Evolutionary conservation across 164 flowering plant genomes (phyloP), one percentile per base, ranked within the genome.

Genomic region (Sedum album): DNA sequence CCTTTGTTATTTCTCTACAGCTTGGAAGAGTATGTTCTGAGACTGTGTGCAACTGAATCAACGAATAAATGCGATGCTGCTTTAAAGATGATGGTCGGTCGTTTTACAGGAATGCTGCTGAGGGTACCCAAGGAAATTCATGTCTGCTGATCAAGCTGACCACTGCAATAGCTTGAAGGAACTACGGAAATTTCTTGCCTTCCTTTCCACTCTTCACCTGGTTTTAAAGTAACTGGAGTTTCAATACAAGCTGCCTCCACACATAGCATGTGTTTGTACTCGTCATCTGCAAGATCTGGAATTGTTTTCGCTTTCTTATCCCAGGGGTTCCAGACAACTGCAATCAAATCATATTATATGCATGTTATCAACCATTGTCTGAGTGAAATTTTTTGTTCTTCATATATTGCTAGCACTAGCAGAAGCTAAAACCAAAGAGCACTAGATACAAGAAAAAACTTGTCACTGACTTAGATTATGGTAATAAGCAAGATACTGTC

Each of bases 311-410:
- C 73, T 70, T 71, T 79, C 75, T 77, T 79, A 41, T 79, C 82
- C 82, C 82, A 79, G 14, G 82, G 82, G 67, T 79, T 79, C 82
- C 82, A 79, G 11, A 79, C 78, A 31, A 75, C 82, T 79, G 71
- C 15, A 60, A 23, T 33, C 62, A 57, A 26, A 25, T 57, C 62
- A 30, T 26, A 28, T 26, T 26, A 11, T 14, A 57, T 26, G 23
- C 28, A 53, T 57, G 62, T 57, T 57, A 57, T 26, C 28, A 57
- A 26, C 11, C 1, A 41, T 41, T 11, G 17, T 44, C 18, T 13
- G 57, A n/a, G 57, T 21, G 18, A 13, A 1, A 39, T 44, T 44
- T 44, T 4, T 44, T 44, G 48, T 44, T 44, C 48, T 44, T 35
- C 15, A 44, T 18, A 17, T 14, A 44, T 14, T 11, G 15, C 48